phyloP scores from a whole-genome alignment of 768 basidiomycete species.

The Favolaschia claudopus region DNA sequence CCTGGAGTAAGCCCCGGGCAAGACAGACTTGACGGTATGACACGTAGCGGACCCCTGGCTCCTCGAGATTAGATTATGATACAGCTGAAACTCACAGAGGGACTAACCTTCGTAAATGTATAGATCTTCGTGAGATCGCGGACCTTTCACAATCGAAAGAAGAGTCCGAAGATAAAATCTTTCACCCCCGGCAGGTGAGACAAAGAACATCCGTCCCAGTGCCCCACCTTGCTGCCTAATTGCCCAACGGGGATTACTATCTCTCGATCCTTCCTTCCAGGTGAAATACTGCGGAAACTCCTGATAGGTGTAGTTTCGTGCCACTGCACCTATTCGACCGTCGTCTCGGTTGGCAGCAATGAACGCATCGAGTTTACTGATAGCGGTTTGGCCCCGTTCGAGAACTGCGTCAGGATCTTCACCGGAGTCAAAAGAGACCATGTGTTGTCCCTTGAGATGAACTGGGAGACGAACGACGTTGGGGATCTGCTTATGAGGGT shows the following conservation, averaged over 20 bases:
- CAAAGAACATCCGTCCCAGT: slow-evolving; percentile 50
- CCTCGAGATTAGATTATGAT: too few relatives aligned
- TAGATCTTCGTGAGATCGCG: neutral
- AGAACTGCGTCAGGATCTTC: slow-evolving; percentile 26
- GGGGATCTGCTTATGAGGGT: slow-evolving; percentile 44
- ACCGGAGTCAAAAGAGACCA: slow-evolving; percentile 41
- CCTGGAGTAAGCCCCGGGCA: slow-evolving; percentile 44
- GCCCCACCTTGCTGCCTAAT: slow-evolving; percentile 37
- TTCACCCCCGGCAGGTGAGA: slow-evolving; percentile 16
- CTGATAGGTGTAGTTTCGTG: slow-evolving; percentile 37
- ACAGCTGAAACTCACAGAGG: too few relatives aligned
- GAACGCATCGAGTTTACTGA: too few relatives aligned
- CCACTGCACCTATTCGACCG: neutral
- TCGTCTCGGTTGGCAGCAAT: slow-evolving; percentile 38
- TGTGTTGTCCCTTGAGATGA: slow-evolving; percentile 49
- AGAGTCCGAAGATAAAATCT: neutral
- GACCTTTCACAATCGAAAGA: too few relatives aligned
- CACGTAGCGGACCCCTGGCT: too few relatives aligned
- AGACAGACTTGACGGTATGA: neutral
- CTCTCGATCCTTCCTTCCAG: too few relatives aligned
- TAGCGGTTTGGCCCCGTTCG: slow-evolving; percentile 6
- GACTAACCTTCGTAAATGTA: neutral
- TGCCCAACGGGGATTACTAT: slow-evolving; percentile 34
- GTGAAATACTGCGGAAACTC: too few relatives aligned
- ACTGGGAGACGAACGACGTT: slow-evolving; percentile 49